Base-by-base conservation (phyloP, 345 rosid species). In the Punica granatum region DNA sequence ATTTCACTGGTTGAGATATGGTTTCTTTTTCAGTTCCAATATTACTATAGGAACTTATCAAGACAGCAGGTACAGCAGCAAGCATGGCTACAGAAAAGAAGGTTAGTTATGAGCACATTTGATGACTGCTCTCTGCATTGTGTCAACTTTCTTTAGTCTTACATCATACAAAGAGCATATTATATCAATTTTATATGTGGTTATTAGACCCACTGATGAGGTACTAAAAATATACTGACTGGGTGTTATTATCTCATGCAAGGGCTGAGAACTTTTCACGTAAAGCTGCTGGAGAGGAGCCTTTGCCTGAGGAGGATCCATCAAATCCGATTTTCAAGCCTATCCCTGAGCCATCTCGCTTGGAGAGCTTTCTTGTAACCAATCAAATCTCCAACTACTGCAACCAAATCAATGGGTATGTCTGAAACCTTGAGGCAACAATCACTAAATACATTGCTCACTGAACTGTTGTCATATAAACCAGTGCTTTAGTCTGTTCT, bases 11-110 rank as follows among this genome's bases (percentile, higher is more conserved):
- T 58, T 65, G 62, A 28, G 58, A 6, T 48, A 66, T 15, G 44
- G 18, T 72, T 44, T 62, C 67, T 39, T 59, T 73, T 81, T 7
- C 87, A 95, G 99, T 90, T 90, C 76, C 99, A 95, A 82, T 95
- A 69, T 69, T 76, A 95, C 79, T 78, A 95, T 73, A 74, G 99
- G 26, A 90, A 83, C 72, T 75, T 92, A 71, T 84, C 97, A 36
- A 96, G 99, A 33, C 98, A 95, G 71, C 99, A 95, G 84, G 90
- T 83, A 1, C 99, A 95, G 70, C 99, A 95, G 72, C 99, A 95
- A 80, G 81, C 96, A 65, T 92, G 99, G 99, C 90, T 95, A 76
- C 99, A 95, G 77, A 95, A 95, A 77, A 84, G 99, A 80, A 95
- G 96, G 99, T 90, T 64, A 23, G 61, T 26, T 37, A 4, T 63